phyloP scores from a whole-genome alignment of 345 rosid species.

The Schrenkiella parvula region DNA sequence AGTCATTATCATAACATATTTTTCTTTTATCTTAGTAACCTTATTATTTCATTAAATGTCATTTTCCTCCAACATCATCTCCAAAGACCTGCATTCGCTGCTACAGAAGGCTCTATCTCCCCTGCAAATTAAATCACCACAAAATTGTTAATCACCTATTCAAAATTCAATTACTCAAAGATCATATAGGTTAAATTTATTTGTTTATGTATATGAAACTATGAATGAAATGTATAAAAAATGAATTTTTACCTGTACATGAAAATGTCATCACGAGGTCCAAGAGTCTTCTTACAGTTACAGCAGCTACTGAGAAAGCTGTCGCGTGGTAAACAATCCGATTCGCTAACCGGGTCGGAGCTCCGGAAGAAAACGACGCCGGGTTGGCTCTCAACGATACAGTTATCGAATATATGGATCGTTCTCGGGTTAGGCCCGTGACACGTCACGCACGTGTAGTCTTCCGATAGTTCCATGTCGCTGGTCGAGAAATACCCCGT shows the following conservation, averaged over 20 bases:
- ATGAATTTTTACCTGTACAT: constrained; percentile 58
- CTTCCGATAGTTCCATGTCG: constrained; percentile 87
- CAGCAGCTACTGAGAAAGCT: constrained; percentile 74
- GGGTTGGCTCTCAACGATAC: constrained; percentile 64
- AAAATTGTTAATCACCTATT: not conserved
- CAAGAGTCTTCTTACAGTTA: constrained; percentile 75
- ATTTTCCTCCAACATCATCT: constrained; percentile 57
- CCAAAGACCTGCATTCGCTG: constrained; percentile 67
- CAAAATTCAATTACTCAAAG: not conserved
- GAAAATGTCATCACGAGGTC: constrained; percentile 77
- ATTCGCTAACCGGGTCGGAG: constrained; percentile 29
- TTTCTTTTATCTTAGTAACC: not conserved
- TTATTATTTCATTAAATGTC: constrained; percentile 14
- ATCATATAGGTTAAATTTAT: not conserved
- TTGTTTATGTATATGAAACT: not conserved
- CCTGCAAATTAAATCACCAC: constrained; percentile 38
- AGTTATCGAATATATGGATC: constrained; percentile 81
- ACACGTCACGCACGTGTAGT: constrained; percentile 85
- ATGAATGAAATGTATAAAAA: not conserved
- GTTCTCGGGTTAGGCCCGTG: constrained; percentile 87
- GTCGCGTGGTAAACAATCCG: constrained; percentile 41
- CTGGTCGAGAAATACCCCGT: constrained; percentile 48
- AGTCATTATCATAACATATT: constrained; percentile 17
- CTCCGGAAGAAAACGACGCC: constrained; percentile 43
- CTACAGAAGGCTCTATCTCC: constrained; percentile 97